phyloP scores from a whole-genome alignment of 768 basidiomycete species.

The Lentinula sp. region DNA sequence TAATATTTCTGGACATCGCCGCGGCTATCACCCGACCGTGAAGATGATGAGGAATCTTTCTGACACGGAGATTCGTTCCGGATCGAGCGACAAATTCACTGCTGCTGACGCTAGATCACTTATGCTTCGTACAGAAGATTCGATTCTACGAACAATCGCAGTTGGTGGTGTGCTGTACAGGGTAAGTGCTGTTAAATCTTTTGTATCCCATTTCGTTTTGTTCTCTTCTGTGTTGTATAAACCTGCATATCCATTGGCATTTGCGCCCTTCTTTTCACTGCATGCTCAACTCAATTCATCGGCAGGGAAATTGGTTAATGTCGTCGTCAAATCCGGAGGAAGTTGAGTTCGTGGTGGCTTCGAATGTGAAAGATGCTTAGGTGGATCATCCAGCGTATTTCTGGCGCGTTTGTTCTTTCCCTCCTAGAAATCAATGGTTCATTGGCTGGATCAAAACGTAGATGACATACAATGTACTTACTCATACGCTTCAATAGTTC shows the following conservation, averaged over 20 bases:
- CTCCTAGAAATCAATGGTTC: too few relatives aligned
- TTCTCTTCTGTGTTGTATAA: neutral
- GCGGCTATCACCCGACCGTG: neutral
- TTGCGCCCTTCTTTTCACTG: too few relatives aligned
- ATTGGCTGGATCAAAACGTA: too few relatives aligned
- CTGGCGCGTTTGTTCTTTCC: too few relatives aligned
- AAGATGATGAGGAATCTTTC: too few relatives aligned
- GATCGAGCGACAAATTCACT: neutral
- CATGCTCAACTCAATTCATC: neutral
- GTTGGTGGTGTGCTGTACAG: neutral
- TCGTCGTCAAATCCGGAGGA: neutral
- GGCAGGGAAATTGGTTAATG: neutral
- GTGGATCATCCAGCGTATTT: neutral
- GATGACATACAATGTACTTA: too few relatives aligned
- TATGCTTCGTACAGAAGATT: neutral
- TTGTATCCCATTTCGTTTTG: too few relatives aligned
- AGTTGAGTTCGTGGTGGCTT: neutral
- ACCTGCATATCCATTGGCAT: too few relatives aligned
- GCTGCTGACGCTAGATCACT: neutral
- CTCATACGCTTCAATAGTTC: too few relatives aligned
- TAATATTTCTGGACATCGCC: neutral
- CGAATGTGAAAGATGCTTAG: neutral
- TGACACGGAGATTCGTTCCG: neutral
- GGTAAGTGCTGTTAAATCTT: neutral
- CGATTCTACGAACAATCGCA: neutral